Conservation (phyloP, 164 flowering plant genomes). For the Liriodendron chinense region DNA sequence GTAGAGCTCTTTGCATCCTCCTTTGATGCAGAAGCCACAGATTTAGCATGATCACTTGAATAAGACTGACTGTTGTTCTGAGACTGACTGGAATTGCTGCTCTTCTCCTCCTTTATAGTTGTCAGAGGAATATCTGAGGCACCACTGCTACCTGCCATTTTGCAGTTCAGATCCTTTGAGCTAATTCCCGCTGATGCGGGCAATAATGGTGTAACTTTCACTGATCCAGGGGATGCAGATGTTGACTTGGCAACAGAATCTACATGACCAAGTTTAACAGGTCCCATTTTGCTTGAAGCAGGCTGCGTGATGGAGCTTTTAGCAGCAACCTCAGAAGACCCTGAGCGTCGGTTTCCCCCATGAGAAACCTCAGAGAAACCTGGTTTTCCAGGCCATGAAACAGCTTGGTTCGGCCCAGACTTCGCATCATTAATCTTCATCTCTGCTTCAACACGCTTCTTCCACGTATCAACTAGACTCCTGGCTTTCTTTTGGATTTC, state of each 20-base stretch:
- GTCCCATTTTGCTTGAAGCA: slow-evolving; percentile 48
- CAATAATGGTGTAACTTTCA: slow-evolving; percentile 37
- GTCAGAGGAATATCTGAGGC: slow-evolving; percentile 32
- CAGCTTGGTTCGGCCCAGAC: slow-evolving; percentile 55
- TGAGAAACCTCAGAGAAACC: slow-evolving; percentile 52
- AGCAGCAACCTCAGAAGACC: slow-evolving; percentile 49
- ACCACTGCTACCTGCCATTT: slow-evolving; percentile 14
- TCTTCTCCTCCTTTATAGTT: slow-evolving; percentile 43
- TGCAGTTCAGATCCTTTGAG: slow-evolving; percentile 30
- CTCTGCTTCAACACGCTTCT: slow-evolving; percentile 93
- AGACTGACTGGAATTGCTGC: slow-evolving; percentile 82
- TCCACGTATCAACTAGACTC: slow-evolving; percentile 93
- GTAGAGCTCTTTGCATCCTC: slow-evolving; percentile 76
- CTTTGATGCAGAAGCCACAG: slow-evolving; percentile 42
- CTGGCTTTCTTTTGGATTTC: slow-evolving; percentile 68
- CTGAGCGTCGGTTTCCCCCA: slow-evolving; percentile 46
- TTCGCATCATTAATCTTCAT: slow-evolving; percentile 80
- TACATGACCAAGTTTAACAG: slow-evolving; percentile 41
- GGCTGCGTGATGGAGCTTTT: slow-evolving; percentile 52
- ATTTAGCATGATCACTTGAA: slow-evolving; percentile 67
- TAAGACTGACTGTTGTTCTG: slow-evolving; percentile 77
- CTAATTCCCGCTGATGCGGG: slow-evolving; percentile 27
- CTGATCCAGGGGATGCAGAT: slow-evolving; percentile 41
- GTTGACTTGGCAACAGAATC: slow-evolving; percentile 48
- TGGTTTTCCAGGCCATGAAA: slow-evolving; percentile 59